Conservation (phyloP, 2,329 filamentous ascomycete genomes). For the Fusarium cyanostomum region DNA sequence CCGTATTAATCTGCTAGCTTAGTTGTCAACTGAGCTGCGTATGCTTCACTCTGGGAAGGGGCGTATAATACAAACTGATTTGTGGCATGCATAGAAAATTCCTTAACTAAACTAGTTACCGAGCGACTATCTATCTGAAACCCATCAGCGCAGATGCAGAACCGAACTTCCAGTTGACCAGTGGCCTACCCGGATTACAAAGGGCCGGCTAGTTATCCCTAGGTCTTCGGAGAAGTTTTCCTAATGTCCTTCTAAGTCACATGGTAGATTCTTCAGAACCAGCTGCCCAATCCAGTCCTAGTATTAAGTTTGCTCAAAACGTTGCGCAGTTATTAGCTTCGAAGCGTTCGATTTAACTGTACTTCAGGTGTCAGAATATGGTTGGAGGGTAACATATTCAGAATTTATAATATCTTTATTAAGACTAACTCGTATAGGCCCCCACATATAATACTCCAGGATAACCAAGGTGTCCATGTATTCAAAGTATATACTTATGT, state of each 20-base stretch:
- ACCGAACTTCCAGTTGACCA: background rate
- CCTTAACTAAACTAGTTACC: accelerated
- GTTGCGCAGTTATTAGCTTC: too few species aligned
- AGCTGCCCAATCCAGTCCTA: too few species aligned
- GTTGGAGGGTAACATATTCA: too few species aligned
- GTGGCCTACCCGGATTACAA: background rate
- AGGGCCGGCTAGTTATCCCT: background rate
- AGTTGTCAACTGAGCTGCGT: background rate
- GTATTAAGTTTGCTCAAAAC: background rate
- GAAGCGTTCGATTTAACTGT: too few species aligned
- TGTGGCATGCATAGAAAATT: too few species aligned
- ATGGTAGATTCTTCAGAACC: too few species aligned
- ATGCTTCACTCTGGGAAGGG: background rate
- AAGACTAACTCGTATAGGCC: too few species aligned
- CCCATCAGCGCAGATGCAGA: background rate
- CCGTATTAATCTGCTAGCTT: background rate
- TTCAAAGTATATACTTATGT: background rate
- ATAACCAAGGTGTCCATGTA: background rate
- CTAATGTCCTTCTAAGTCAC: too few species aligned
- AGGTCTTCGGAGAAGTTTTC: background rate
- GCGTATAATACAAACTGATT: too few species aligned
- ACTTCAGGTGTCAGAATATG: too few species aligned
- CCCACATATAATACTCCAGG: background rate
- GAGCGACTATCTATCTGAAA: background rate
- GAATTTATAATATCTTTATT: too few species aligned